Conservation (phyloP, 2,329 filamentous ascomycete genomes). For the Phialophora chinensis region DNA sequence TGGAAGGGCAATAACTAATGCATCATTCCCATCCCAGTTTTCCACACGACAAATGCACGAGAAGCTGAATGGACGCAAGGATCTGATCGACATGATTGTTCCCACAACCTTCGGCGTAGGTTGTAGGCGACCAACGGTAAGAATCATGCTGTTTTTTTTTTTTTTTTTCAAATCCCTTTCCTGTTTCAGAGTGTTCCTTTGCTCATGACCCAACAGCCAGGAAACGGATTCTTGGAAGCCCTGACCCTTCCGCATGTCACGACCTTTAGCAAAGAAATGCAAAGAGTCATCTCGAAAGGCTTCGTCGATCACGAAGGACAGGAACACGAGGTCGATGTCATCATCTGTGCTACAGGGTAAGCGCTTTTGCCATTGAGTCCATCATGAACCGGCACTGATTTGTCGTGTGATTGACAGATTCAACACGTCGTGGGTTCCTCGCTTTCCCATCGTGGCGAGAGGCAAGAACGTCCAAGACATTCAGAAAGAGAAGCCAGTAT, state of each 20-base stretch:
- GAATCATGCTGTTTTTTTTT: too few relatives aligned
- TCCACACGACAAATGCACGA: conserved; percentile 26
- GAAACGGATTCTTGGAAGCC: conserved; percentile 35
- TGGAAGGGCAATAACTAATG: too few relatives aligned
- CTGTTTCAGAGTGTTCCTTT: too few relatives aligned
- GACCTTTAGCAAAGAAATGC: conserved; percentile 50
- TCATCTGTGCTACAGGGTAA: conserved; percentile 35
- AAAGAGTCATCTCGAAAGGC: conserved; percentile 45
- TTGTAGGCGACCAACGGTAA: conserved; percentile 50
- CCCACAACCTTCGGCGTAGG: conserved; percentile 51
- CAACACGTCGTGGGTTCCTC: conserved; percentile 32
- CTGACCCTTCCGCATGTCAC: conserved; percentile 53
- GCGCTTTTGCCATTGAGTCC: too few relatives aligned
- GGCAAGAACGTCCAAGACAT: conserved; percentile 27
- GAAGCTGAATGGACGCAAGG: conserved; percentile 43
- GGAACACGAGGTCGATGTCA: conserved; percentile 37
- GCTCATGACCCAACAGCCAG: conserved; percentile 18
- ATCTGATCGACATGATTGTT: conserved; percentile 53
- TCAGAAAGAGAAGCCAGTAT: conserved; percentile 22
- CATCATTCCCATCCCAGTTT: conserved; percentile 14
- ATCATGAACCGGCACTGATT: background rate
- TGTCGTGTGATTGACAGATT: conserved; percentile 12
- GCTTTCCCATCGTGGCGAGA: conserved; percentile 30
- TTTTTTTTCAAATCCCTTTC: too few relatives aligned
- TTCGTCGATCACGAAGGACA: conserved; percentile 37